These are phyloP conservation scores for Tetrapisispora phaffii DNA, from an alignment of 805 yeast genomes.

Conservation along the genomic window DNA sequence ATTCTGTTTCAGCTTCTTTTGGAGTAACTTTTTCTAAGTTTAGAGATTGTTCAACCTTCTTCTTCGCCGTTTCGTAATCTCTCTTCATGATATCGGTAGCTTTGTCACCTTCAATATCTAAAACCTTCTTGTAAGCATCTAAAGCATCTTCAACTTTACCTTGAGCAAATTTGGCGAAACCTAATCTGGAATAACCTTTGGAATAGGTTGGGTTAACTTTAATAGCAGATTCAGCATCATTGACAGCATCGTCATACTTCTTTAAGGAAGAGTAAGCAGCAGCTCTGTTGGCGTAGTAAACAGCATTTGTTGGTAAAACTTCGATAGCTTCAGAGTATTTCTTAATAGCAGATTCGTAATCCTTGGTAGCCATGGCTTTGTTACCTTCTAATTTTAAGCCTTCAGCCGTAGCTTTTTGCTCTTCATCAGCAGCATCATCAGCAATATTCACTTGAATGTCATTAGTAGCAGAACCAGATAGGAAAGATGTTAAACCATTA, in stretches of 20 bases:
- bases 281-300: constrained; percentile 87
- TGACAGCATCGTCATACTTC: constrained; percentile 66
- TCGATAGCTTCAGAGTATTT: constrained; percentile 76
- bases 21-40: constrained; percentile 25
- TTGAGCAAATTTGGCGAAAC: constrained; percentile 86
- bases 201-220: constrained; percentile 69
- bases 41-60: constrained; percentile 70
- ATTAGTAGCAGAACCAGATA: constrained; percentile 9
- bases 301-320: constrained; percentile 61
- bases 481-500: constrained; percentile 32
- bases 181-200: constrained; percentile 91
- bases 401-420: constrained; percentile 66
- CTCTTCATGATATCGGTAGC: constrained; percentile 85
- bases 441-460: constrained; percentile 35
- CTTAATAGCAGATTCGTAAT: constrained; percentile 60
- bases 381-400: constrained; percentile 78
- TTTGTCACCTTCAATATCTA: constrained; percentile 75
- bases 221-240: constrained; percentile 78
- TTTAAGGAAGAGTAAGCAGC: constrained; percentile 83
- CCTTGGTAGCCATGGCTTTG: constrained; percentile 70
- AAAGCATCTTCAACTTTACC: constrained; percentile 87
- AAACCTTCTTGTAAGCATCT: constrained; percentile 81
- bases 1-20: constrained; percentile 11
- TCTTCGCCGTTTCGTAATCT: constrained; percentile 90
- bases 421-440: constrained; percentile 34